Evolutionary conservation across 2,329 filamentous ascomycete genomes (phyloP).

Genomic region (Hawksworthiomyces lignivorus): DNA sequence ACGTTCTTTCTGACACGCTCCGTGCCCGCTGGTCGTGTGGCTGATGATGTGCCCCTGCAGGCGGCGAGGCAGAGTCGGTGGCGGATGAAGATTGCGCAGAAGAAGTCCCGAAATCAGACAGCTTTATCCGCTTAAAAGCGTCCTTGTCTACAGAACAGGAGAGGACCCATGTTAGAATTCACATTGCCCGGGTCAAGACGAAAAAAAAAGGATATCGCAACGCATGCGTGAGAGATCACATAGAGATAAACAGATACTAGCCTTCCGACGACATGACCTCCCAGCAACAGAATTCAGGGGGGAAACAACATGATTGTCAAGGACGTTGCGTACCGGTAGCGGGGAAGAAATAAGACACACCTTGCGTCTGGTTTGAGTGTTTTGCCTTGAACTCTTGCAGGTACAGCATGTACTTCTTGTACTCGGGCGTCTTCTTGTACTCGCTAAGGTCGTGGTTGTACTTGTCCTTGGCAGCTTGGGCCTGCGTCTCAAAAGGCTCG

Average conservation of each 20-base stretch:
- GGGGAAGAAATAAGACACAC: constrained; percentile 28
- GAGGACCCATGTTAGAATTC: neutral
- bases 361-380: constrained; percentile 51
- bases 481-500: constrained; percentile 65
- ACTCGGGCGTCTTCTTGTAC: constrained; percentile 71
- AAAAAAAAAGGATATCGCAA: neutral
- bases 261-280: too few relatives aligned
- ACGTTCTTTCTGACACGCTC: too few relatives aligned
- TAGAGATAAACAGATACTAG: too few relatives aligned
- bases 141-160: constrained; percentile 34
- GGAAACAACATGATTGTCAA: neutral
- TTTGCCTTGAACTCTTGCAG: constrained; percentile 71
- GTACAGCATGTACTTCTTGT: constrained; percentile 62
- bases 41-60: constrained; percentile 1
- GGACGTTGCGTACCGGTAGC: constrained; percentile 7
- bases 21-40: constrained; percentile 11
- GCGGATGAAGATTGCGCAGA: constrained; percentile 1
- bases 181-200: neutral
- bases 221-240: too few relatives aligned
- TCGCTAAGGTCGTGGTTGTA: constrained; percentile 65
- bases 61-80: constrained; percentile 21
- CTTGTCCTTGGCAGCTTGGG: constrained; percentile 65
- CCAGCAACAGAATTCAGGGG: too few relatives aligned
- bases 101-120: constrained; percentile 28
- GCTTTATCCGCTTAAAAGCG: constrained; percentile 40